These are phyloP conservation scores for Triadica sebifera DNA, from an alignment of 345 rosid species.

Conservation along the genomic window DNA sequence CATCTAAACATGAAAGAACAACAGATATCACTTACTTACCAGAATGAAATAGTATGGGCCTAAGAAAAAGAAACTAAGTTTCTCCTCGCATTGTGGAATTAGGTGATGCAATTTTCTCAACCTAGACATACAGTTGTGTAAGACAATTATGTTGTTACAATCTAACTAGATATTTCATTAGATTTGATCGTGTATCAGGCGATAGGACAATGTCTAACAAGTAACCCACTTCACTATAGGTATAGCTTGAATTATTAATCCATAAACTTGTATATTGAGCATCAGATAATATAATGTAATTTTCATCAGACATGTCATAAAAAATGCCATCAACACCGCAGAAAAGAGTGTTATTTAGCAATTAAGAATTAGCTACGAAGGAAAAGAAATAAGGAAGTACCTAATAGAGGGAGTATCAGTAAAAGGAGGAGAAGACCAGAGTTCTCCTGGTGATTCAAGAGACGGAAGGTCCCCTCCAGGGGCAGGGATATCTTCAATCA, in stretches of 20 bases:
- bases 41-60: too few species aligned
- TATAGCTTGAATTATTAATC: background rate
- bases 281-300: background rate
- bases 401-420: slow-evolving; percentile 32
- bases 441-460: slow-evolving; percentile 28
- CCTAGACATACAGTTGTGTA: background rate
- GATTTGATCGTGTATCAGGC: background rate
- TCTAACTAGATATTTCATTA: background rate
- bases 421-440: slow-evolving; percentile 37
- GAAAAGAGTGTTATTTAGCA: background rate
- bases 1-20: background rate
- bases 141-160: too few species aligned
- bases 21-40: background rate
- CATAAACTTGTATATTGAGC: background rate
- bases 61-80: too few species aligned
- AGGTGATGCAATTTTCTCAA: background rate
- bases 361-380: background rate
- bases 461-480: slow-evolving; percentile 42
- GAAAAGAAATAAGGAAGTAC: slow-evolving; percentile 8
- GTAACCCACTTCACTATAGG: too few species aligned
- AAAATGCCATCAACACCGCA: background rate
- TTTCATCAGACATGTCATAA: background rate
- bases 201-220: too few species aligned
- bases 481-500: slow-evolving; percentile 40
- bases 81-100: background rate